A percentile compares a stretch with the other conserved stretches of the same genome.
These are phyloP conservation scores for Pseudogymnoascus sp. DNA, from an alignment of 2,329 filamentous ascomycete species.

Conservation along the genomic window DNA sequence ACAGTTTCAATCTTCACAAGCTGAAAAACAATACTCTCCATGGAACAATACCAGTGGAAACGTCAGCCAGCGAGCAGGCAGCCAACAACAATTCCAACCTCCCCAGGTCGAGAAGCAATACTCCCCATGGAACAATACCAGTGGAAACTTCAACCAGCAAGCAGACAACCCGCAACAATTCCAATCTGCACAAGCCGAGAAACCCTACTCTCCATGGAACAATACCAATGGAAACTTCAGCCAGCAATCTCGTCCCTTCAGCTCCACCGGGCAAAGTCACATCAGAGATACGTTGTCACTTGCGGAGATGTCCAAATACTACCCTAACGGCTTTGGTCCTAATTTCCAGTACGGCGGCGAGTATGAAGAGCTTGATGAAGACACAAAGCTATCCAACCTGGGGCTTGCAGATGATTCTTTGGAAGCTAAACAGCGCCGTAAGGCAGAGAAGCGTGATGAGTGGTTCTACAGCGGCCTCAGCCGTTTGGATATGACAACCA, in stretches of 20 bases:
- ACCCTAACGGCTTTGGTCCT: conserved; percentile 20
- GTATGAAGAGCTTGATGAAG: conserved; percentile 12
- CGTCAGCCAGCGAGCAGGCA: neutral
- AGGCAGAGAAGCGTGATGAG: conserved; percentile 18
- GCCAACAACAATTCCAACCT: conserved; percentile 2
- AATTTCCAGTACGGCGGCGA: conserved; percentile 15
- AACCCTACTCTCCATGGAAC: neutral
- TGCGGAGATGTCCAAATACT: conserved; percentile 20
- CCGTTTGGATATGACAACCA: conserved; percentile 20
- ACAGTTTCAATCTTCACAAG: neutral
- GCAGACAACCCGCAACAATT: too few species aligned
- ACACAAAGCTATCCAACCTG: conserved; percentile 1
- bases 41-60: conserved; percentile 10
- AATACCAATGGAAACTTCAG: neutral
- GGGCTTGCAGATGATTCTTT: neutral
- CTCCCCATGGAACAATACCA: conserved; percentile 1
- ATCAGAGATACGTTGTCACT: conserved; percentile 23
- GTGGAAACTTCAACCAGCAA: neutral
- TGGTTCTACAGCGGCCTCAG: conserved; percentile 24
- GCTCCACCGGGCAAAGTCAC: neutral
- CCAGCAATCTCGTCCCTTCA: neutral
- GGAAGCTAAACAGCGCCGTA: conserved; percentile 10
- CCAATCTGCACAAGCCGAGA: neutral
- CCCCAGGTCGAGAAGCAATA: neutral
- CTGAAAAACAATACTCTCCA: neutral